Evolutionary conservation across 2,329 filamentous ascomycete species (phyloP), one percentile per base, ranked within the genome.

Genomic region (Colletotrichum salicis): DNA sequence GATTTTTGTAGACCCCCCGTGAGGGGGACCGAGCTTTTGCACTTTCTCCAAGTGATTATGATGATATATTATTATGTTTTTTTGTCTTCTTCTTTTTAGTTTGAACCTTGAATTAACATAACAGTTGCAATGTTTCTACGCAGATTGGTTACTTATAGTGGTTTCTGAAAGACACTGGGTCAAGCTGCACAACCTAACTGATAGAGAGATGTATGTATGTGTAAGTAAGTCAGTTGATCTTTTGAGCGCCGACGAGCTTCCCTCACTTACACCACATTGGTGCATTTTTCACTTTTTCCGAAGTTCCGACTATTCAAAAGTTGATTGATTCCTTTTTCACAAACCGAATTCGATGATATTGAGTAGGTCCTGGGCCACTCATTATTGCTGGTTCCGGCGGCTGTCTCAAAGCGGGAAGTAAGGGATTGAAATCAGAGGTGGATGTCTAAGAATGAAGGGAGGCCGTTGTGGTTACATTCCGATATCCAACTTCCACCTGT

Each of bases 391-490:
- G 15, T 48, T 48, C 41, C 19, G 19, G 41, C 7, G 19, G 3
- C 19, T 48, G 41, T 48, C 19, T 12, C n/a, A 10, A 29, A 24
- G 29, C 15, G 31, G 31, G 13, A 55, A 56, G 29, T 11, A 55
- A 52, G 64, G 29, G 41, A 52, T 6, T 31, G 22, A 19, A 12
- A 7, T 8, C 54, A 56, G 41, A 63, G 31, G 6, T 2, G 13
- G 13, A 37, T 10, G 22, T 22, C 22, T 10, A 51, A 13, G 41
- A 57, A 59, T 59, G 63, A 52, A 66, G 15, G 64, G 64, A 66
- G 41, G 13, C 10, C 41, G 29, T 37, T 35, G 29, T 27, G 7
- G 29, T 4, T 52, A 1, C 51, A 22, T 45, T 27, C 35, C 15
- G 19, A 48, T n/a, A 48, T 15, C 15, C 12, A 12, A 15, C 52